phyloP scores from a whole-genome alignment of 495 filamentous ascomycete species.

The Annulohypoxylon maeteangense region DNA sequence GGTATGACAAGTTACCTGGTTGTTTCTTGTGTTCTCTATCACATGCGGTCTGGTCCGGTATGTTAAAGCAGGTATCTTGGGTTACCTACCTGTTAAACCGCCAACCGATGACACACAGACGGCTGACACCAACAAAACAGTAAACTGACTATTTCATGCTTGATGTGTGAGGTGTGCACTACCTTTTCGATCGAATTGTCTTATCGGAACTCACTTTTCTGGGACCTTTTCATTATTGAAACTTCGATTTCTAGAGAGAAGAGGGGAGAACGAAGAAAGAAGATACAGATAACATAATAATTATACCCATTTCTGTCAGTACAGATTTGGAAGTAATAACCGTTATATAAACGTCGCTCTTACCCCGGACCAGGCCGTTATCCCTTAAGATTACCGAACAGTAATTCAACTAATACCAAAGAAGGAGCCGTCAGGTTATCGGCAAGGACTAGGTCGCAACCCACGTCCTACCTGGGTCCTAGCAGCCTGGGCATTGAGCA shows the following conservation, averaged over 20 bases:
- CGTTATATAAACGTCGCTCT: background rate
- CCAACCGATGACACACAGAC: slow-evolving; percentile 32
- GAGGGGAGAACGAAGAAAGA: too few species aligned
- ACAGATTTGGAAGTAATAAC: background rate
- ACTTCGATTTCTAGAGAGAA: background rate
- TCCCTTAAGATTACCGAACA: background rate
- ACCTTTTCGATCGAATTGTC: background rate
- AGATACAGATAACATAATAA: background rate
- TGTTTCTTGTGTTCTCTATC: slow-evolving; percentile 17
- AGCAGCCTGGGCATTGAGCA: too few species aligned
- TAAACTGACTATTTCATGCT: slow-evolving; percentile 19
- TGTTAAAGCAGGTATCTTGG: background rate
- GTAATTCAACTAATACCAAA: slow-evolving; percentile 7
- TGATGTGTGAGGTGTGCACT: slow-evolving; percentile 13
- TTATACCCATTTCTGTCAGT: background rate
- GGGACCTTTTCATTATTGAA: background rate
- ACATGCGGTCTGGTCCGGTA: too few species aligned
- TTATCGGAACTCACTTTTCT: background rate
- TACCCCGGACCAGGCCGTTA: background rate
- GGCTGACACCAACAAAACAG: slow-evolving; percentile 26
- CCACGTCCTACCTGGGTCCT: background rate
- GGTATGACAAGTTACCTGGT: background rate
- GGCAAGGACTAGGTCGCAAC: too few species aligned
- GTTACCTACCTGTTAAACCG: slow-evolving; percentile 35
- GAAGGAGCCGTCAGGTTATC: slow-evolving; percentile 1